Evolutionary conservation across 2,329 filamentous ascomycete species (phyloP), one percentile per base, ranked within the genome.

Genomic region (Beauveria pseudobassiana): DNA sequence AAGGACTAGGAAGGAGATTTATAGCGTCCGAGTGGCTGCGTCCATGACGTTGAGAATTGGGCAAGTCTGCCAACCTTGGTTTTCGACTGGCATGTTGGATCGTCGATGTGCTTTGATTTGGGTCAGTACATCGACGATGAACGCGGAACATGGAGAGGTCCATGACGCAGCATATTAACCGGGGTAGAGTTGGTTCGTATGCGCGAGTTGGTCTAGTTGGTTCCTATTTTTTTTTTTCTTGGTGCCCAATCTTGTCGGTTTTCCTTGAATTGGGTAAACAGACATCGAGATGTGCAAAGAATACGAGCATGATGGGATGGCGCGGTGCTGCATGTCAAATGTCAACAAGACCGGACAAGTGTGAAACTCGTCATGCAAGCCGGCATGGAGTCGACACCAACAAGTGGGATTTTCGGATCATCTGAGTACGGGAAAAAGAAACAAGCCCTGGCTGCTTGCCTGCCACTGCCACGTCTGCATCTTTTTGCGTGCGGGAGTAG

Each of bases 361-460:
- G 28, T 60, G 42, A 60, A 60, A 60, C 42, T 24, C 49, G 40
- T 51, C 22, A 53, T 60, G 48, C 57, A 53, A 59, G 34, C 45
- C 43, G 40, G 24, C 24, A 56, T 56, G 22, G 16, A 38, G n/a
- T 18, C 22, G 55, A 58, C 7, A 38, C 34, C 34, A 46, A 26
- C 10, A 24, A 20, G 16, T 50, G 56, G 46, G 34, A 51, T 46
- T 40, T 20, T 43, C 24, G 38, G 30, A 50, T 58, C 46, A 40
- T 46, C 16, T 38, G 30, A 28, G 28, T 16, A 42, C 18, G 22
- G 38, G 16, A 51, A 59, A 59, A 52, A 38, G 34, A 52, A 51
- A 59, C 22, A 59, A 28, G 24, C 34, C 34, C 14, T 38, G 14
- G 12, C 10, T 38, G 34, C 34, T 38, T 38, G 34, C 34, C 34